Evolutionary conservation across 73 alveolate genomes (phyloP), one percentile per base, ranked within the genome.

Genomic region (Uronychia binucleata): DNA sequence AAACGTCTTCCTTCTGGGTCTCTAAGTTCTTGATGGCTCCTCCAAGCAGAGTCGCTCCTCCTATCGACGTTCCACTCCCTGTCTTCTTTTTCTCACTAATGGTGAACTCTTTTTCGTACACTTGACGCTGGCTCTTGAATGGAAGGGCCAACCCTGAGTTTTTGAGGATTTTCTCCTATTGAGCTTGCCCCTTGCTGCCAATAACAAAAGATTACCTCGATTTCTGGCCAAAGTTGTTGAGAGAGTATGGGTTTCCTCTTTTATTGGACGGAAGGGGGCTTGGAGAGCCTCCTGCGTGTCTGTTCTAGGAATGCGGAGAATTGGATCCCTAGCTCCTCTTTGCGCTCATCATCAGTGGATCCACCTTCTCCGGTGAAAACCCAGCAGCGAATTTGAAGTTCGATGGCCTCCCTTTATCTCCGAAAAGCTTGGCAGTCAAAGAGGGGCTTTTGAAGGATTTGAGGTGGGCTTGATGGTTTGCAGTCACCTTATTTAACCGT

Each of bases 391-490:
- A 46, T 46, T 46, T 46, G 67, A 46, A 46, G 19, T 19, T 46
- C n/a, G 67, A 46, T 46, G 67, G 67, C 19, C 67, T 46, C 67
- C 67, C n/a, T n/a, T n/a, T n/a, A n/a, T n/a, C n/a, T n/a, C n/a
- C n/a, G n/a, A n/a, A n/a, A n/a, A n/a, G n/a, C n/a, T n/a, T 46
- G n/a, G 19, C 67, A 11, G 5, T 46, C 67, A 11, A 5, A 46
- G 67, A 11, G 67, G 67, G 5, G 67, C 19, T 46, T 46, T 46
- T 46, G n/a, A 46, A 19, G 5, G 5, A 19, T 46, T 46, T 11
- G 19, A 46, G 19, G 19, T 46, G 67, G 19, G 67, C 67, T 11
- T 46, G 67, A 46, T 46, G 67, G 19, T 46, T 46, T 46, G 67
- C 67, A 46, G 67, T 46, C 67, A 46, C 5, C 67, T 46, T 11